Base-by-base conservation (phyloP, 345 rosid genomes). In the Lepidium africanum region DNA sequence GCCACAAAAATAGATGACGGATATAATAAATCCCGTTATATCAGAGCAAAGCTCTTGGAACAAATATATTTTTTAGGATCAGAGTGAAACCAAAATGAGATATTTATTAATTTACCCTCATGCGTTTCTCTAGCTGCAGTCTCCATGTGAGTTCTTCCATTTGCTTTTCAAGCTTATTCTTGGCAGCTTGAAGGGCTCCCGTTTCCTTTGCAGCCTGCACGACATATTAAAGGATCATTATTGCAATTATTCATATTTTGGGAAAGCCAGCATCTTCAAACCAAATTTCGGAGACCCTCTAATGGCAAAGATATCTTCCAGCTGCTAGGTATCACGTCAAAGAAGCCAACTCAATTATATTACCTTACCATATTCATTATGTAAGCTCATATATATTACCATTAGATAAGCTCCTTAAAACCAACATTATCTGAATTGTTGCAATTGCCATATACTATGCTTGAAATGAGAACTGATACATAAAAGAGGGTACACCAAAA, bases 171-270 rank as follows among this genome's bases (percentile, higher is more conserved):
- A 91, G 83, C 73, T 87, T 86, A 77, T 73, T 84, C 75, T 94
- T 94, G 73, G 96, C 99, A 68, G 86, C 97, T 80, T 89, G 93
- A 74, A 94, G 99, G 68, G 91, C 99, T 65, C 95, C 95, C 27
- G 96, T 84, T 83, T 94, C 97, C 81, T 79, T 89, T 40, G 99
- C 96, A 75, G 99, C 96, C 99, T 94, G 79, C 67, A 74, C 46
- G 30, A 35, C 77, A 65, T 59, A 63, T 38, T 63, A 59, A 78
- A 51, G 63, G 8, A 42, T 13, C 49, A 45, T 27, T 49, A 23
- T 39, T 49, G 52, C 9, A 50, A 6, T 52, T 32, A 16, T 43
- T 43, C 57, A 51, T 35, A 51, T 59, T 25, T 59, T 66, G 33
- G 35, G 47, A 36, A 65, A 42, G 39, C 21, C 32, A 50, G 51